Evolutionary conservation across 768 basidiomycete genomes (phyloP), one percentile per base, ranked within the genome.

Genomic region (Mycena epipterygia): DNA sequence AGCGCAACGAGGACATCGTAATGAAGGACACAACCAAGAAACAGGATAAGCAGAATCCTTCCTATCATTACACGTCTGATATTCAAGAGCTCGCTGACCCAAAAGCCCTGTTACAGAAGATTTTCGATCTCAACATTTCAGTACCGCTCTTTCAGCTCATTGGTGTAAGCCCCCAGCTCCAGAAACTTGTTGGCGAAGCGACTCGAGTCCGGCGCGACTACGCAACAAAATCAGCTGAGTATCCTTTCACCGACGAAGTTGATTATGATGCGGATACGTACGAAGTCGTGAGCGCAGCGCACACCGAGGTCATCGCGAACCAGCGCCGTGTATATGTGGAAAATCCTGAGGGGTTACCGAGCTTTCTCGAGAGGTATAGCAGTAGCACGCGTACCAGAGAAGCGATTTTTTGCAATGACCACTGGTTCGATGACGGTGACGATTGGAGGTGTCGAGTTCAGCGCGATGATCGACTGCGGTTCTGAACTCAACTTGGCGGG

Each of bases 391-490:
- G 66, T 67, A 1, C 66, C 66, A 0, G 66, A 60, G 25, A 29
- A 16, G 0, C 48, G 49, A 0, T 67, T 42, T 44, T 67, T 60
- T 21, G 66, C 66, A n/a, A 67, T 67, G 66, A 60, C 37, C 27
- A 67, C 66, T 0, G 66, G 66, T 9, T 59, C 66, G 0, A 14
- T 67, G 7, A 41, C 29, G 0, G 2, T 67, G 42, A 8, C 1
- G 0, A 60, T 67, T 42, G 48, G 39, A 29, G 29, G 33, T 7
- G 5, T 17, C 0, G 57, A 67, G 42, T 37, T 59, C 5, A 41
- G 27, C 0, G 44, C 44, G 0, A 52, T 58, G 57, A 66, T 66
- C 25, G 64, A 66, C 16, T 25, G 30, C 8, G 66, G 66, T 0
- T 67, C 66, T 8, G 57, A 67, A 23, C 23, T 67, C 12, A 67